Percentiles rank a stretch among this genome's conserved stretches.
These are phyloP conservation scores for Candida andamanensis DNA, from an alignment of 805 yeast species.

Conservation along the genomic window DNA sequence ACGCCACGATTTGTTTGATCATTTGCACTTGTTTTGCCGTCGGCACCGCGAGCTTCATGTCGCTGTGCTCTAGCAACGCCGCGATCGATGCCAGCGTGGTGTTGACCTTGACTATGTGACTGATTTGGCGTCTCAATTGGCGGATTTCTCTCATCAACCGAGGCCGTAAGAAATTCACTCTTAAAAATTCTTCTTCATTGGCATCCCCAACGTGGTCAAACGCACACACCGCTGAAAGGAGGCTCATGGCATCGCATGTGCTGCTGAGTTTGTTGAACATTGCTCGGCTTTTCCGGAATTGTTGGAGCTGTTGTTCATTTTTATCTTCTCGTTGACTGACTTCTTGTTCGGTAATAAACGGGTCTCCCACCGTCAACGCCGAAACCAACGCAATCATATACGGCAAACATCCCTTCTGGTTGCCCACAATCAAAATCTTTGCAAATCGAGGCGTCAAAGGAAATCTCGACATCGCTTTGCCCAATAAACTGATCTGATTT, in stretches of 20 bases:
- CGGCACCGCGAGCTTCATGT: conserved; percentile 62
- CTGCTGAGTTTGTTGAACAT: conserved; percentile 65
- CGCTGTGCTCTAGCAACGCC: conserved; percentile 25
- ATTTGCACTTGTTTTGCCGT: conserved; percentile 64
- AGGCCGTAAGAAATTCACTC: conserved; percentile 62
- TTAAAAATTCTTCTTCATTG: conserved; percentile 44
- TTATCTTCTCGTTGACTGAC: conserved; percentile 30
- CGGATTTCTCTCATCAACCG: conserved; percentile 82
- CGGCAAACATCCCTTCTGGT: conserved; percentile 80
- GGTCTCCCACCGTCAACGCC: conserved; percentile 90
- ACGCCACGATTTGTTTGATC: conserved; percentile 83
- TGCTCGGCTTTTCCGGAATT: conserved; percentile 53
- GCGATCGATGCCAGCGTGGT: conserved; percentile 60
- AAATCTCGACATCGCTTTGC: conserved; percentile 80
- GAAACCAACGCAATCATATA: conserved; percentile 90
- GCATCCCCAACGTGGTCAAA: conserved; percentile 63
- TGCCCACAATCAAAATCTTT: conserved; percentile 81
- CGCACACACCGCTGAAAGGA: conserved; percentile 83
- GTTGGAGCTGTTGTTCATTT: conserved; percentile 31
- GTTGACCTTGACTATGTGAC: conserved; percentile 64
- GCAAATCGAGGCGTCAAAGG: conserved; percentile 94
- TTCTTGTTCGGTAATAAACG: conserved; percentile 72
- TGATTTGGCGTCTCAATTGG: conserved; percentile 75
- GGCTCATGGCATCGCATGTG: conserved; percentile 66
- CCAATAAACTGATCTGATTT: conserved; percentile 66